Percentiles rank a stretch among this genome's conserved stretches.
phyloP scores from a whole-genome alignment of 192 early-diverging fungal genomes.

The Coemansia sp. region DNA sequence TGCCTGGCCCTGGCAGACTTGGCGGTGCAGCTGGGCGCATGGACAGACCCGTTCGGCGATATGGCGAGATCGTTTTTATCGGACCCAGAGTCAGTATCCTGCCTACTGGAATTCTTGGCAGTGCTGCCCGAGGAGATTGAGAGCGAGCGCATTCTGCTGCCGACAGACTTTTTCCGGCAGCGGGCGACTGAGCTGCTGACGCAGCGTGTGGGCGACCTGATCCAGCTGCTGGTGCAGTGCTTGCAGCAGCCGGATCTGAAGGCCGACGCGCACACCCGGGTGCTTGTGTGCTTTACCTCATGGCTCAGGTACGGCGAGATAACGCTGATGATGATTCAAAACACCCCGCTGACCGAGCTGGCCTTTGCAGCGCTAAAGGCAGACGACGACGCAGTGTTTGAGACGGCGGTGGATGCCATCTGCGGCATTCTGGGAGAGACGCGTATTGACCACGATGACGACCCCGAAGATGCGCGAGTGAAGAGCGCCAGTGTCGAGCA shows the following conservation, averaged over 20 bases:
- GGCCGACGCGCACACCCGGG: constrained; percentile 63
- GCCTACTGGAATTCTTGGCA: constrained; percentile 80
- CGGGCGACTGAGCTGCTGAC: constrained; percentile 67
- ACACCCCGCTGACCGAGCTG: constrained; percentile 68
- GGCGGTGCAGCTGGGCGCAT: constrained; percentile 77
- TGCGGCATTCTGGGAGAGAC: constrained; percentile 81
- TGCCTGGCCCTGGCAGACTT: constrained; percentile 84
- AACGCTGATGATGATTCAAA: constrained; percentile 60
- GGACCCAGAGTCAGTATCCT: constrained; percentile 61
- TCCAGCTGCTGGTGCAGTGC: constrained; percentile 70
- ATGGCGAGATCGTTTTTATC: constrained; percentile 72
- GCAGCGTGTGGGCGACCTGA: constrained; percentile 66
- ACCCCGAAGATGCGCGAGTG: constrained; percentile 54
- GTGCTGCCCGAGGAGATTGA: constrained; percentile 88
- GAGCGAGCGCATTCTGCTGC: constrained; percentile 66
- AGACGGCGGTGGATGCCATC: constrained; percentile 82
- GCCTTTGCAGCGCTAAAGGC: constrained; percentile 74
- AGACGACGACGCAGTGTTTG: constrained; percentile 68
- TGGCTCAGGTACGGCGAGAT: constrained; percentile 90
- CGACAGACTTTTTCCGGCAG: constrained; percentile 62
- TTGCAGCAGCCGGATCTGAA: constrained; percentile 64
- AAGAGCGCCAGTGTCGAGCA: constrained; percentile 68
- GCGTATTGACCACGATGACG: constrained; percentile 48
- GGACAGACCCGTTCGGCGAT: constrained; percentile 80
- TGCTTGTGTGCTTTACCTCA: constrained; percentile 74